These are phyloP conservation scores for Eucalyptus sp. DNA, from an alignment of 345 rosid genomes.

Conservation along the genomic window DNA sequence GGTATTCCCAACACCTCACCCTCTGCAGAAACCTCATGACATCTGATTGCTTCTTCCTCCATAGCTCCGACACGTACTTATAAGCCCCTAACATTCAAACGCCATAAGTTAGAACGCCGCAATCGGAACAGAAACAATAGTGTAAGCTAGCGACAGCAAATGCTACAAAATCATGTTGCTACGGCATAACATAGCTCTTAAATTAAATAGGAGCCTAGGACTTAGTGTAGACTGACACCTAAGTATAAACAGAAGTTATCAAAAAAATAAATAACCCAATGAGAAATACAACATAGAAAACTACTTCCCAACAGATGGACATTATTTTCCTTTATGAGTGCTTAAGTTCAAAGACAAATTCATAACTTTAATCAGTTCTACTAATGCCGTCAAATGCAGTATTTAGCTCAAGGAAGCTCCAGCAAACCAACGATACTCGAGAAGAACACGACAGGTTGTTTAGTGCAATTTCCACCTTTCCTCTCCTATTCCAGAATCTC, in stretches of 20 bases:
- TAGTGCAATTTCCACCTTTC: background rate
- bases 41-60: constrained; percentile 31
- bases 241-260: background rate
- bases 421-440: background rate
- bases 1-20: constrained; percentile 28
- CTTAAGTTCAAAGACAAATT: background rate
- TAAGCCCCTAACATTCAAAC: constrained; percentile 12
- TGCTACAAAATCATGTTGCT: background rate
- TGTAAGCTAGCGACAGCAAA: background rate
- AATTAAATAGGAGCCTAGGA: background rate
- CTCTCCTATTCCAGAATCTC: background rate
- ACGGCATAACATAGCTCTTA: background rate
- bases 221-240: background rate
- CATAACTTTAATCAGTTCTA: background rate
- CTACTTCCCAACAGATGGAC: background rate
- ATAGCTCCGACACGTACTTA: constrained; percentile 26
- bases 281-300: background rate
- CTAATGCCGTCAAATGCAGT: background rate
- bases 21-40: constrained; percentile 27
- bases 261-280: background rate
- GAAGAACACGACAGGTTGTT: background rate
- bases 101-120: background rate
- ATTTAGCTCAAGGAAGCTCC: background rate
- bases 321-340: background rate
- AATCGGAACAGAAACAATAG: background rate